These are phyloP conservation scores for Asterionellopsis glacialis DNA, from an alignment of 108 stramenopile genomes.

Conservation along the genomic window DNA sequence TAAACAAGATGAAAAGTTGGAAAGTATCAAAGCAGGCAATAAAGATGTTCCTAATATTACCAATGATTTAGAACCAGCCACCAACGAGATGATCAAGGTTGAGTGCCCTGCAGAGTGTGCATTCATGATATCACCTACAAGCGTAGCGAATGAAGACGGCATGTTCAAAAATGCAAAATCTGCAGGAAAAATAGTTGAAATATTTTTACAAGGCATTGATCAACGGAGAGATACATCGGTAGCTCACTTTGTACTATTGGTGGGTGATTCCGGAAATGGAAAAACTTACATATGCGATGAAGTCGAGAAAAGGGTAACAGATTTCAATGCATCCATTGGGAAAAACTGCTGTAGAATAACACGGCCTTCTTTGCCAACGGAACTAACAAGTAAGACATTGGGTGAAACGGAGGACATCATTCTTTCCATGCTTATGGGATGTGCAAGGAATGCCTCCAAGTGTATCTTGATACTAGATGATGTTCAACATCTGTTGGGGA, in stretches of 20 bases:
- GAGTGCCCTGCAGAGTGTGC: too few species aligned
- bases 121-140: too few species aligned
- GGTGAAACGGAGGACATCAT: conserved; percentile 66
- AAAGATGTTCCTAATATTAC: too few species aligned
- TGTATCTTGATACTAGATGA: conserved; percentile 70
- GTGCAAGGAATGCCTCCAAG: conserved; percentile 9
- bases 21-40: too few species aligned
- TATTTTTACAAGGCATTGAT: too few species aligned
- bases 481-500: conserved; percentile 44
- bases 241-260: conserved; percentile 19
- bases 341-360: conserved; percentile 23
- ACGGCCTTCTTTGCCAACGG: conserved; percentile 45
- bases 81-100: too few species aligned
- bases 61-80: too few species aligned
- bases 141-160: too few species aligned
- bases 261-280: conserved; percentile 68
- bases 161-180: too few species aligned
- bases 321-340: not conserved
- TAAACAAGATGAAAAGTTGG: too few species aligned
- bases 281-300: conserved; percentile 66
- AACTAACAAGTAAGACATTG: conserved; percentile 44
- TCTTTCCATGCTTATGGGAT: conserved; percentile 49
- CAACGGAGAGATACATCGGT: too few species aligned
- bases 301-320: conserved; percentile 19
- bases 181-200: too few species aligned